These are phyloP conservation scores for Leucocoprinus leucothites DNA, from an alignment of 768 basidiomycete species.

Conservation along the genomic window DNA sequence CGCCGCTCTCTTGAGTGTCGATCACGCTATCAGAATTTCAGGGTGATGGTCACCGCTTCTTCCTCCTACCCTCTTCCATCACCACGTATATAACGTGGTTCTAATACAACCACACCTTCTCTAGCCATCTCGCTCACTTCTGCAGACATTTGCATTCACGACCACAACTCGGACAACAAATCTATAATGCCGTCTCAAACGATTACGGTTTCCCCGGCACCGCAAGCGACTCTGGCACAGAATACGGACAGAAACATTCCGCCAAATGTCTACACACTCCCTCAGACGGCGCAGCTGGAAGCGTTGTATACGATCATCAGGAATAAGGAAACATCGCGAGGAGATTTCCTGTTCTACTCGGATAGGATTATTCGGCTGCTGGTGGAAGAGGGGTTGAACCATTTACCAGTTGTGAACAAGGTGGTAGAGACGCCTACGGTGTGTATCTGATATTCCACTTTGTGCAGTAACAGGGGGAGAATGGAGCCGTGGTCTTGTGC, in stretches of 20 bases:
- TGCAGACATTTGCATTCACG: background rate
- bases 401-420: slow-evolving; percentile 69
- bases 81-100: slow-evolving; percentile 1
- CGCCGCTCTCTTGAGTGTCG: slow-evolving; percentile 1
- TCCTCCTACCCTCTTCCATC: background rate
- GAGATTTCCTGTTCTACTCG: slow-evolving; percentile 96
- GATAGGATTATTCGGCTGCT: slow-evolving; percentile 86
- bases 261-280: slow-evolving; percentile 83
- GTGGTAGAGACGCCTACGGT: slow-evolving; percentile 83
- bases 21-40: slow-evolving; percentile 4
- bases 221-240: slow-evolving; percentile 27
- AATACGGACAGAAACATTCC: slow-evolving; percentile 49
- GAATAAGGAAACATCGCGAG: slow-evolving; percentile 81
- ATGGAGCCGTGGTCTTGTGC: background rate
- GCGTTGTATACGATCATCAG: slow-evolving; percentile 94
- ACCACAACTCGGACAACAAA: background rate
- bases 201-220: slow-evolving; percentile 1
- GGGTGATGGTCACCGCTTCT: background rate
- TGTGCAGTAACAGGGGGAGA: background rate
- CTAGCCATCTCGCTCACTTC: background rate
- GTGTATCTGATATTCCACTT: slow-evolving; percentile 21
- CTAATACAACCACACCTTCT: background rate
- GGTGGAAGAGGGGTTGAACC: slow-evolving; percentile 88
- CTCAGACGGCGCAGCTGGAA: slow-evolving; percentile 90
- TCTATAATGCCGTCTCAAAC: background rate